Evolutionary conservation across 768 basidiomycete genomes (phyloP).

Genomic region (Clavulina sp.): DNA sequence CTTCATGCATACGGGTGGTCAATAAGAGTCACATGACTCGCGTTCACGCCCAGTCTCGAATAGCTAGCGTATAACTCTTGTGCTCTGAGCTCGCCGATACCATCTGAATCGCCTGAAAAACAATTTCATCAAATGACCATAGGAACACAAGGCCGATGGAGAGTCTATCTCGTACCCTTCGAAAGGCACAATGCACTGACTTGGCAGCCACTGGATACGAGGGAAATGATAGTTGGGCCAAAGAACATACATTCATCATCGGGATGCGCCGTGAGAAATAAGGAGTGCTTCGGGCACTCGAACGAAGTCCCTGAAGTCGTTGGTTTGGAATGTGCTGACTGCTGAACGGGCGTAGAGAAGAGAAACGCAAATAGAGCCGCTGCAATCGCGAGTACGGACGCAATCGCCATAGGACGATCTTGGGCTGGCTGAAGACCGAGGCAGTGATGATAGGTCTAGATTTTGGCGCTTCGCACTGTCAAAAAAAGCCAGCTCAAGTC

Average conservation of each 20-base stretch:
- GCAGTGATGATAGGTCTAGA: too few species aligned
- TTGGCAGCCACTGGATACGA: slow-evolving; percentile 22
- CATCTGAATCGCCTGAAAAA: slow-evolving; percentile 46
- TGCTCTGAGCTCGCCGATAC: slow-evolving; percentile 42
- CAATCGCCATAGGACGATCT: too few species aligned
- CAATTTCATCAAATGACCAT: background rate
- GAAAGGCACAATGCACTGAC: slow-evolving; percentile 60
- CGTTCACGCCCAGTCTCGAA: slow-evolving; percentile 44
- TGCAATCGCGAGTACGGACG: too few species aligned
- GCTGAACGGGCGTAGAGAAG: too few species aligned
- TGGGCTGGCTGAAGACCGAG: too few species aligned
- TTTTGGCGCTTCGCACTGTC: too few species aligned
- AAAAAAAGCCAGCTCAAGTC: too few species aligned
- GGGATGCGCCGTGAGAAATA: slow-evolving; percentile 80
- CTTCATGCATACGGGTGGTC: slow-evolving; percentile 47
- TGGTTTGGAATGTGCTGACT: too few species aligned
- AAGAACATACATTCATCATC: slow-evolving; percentile 96
- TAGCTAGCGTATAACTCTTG: slow-evolving; percentile 47
- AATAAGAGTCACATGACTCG: slow-evolving; percentile 37
- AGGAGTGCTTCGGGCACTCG: slow-evolving; percentile 11
- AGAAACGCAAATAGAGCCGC: too few species aligned
- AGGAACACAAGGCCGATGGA: background rate
- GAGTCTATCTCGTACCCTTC: slow-evolving; percentile 21
- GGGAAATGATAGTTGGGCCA: slow-evolving; percentile 55
- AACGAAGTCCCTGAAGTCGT: too few species aligned